A percentile compares a stretch with the other conserved stretches of the same genome.
Evolutionary conservation across 495 filamentous ascomycete genomes (phyloP).

Genomic region (Penicillium antarcticum): DNA sequence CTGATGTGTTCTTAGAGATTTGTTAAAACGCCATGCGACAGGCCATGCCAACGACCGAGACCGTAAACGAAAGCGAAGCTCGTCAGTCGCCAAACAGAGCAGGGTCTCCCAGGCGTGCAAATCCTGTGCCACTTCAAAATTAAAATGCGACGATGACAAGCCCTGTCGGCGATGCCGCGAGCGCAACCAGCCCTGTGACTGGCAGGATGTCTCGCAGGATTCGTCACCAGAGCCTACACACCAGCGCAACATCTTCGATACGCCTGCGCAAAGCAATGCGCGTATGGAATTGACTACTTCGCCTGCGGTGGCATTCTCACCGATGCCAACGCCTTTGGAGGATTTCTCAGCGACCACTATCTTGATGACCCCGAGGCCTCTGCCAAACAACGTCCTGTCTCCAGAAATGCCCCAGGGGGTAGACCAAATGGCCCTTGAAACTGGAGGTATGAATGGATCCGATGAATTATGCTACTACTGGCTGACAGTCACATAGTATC

Average conservation of each 20-base stretch:
- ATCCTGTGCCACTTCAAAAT: conserved; percentile 48
- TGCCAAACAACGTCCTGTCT: neutral
- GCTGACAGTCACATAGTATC: conserved; percentile 16
- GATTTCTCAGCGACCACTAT: conserved; percentile 3
- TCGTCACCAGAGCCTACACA: conserved; percentile 14
- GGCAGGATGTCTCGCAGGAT: conserved; percentile 27
- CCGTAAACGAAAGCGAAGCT: conserved; percentile 42
- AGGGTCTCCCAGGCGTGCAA: conserved; percentile 55
- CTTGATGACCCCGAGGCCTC: conserved; percentile 22
- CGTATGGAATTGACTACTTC: conserved; percentile 3
- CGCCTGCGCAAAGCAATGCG: neutral
- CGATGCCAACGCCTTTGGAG: conserved; percentile 15
- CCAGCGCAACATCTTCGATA: conserved; percentile 11
- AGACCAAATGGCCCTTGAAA: conserved; percentile 11
- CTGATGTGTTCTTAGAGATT: conserved; percentile 28
- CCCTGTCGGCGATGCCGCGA: conserved; percentile 47
- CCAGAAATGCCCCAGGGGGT: neutral
- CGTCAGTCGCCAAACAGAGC: conserved; percentile 40
- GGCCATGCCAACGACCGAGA: conserved; percentile 45
- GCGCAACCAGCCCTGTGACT: conserved; percentile 44
- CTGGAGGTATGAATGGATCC: conserved; percentile 14
- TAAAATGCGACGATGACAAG: conserved; percentile 53
- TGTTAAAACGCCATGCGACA: conserved; percentile 53
- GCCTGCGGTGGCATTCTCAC: conserved; percentile 8
- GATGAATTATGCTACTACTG: neutral